Evolutionary conservation across 495 filamentous ascomycete genomes (phyloP).

Genomic region (Penicillium ucsense): DNA sequence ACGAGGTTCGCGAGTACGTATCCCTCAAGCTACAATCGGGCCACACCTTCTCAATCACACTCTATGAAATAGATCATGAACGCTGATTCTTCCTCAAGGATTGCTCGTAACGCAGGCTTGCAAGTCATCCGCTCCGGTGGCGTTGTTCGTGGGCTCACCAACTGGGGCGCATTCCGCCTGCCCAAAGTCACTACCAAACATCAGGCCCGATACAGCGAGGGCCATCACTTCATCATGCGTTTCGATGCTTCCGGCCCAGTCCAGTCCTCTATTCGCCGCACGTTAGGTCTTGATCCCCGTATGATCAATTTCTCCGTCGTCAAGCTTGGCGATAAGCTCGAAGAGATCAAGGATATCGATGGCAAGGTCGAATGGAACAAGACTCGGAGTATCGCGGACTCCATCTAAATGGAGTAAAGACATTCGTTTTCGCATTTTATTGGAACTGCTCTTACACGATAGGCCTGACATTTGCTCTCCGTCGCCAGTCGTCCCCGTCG

Average conservation of each 20-base stretch:
- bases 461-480: background rate
- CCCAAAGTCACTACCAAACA: conserved; percentile 65
- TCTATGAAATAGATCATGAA: conserved; percentile 9
- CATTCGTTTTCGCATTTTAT: background rate
- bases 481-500: background rate
- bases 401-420: conserved; percentile 10
- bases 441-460: too few species aligned
- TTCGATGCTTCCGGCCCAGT: conserved; percentile 67
- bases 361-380: conserved; percentile 53
- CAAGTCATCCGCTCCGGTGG: conserved; percentile 77
- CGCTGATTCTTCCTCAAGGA: conserved; percentile 30
- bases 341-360: conserved; percentile 52
- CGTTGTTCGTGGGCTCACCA: conserved; percentile 82
- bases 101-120: conserved; percentile 76
- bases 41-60: background rate
- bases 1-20: conserved; percentile 87
- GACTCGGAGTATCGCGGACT: conserved; percentile 18
- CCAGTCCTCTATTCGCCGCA: conserved; percentile 62
- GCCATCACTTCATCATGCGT: conserved; percentile 97
- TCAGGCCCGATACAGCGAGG: conserved; percentile 67
- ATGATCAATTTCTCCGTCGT: conserved; percentile 82
- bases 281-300: conserved; percentile 77
- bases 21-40: conserved; percentile 7
- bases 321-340: conserved; percentile 72
- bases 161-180: conserved; percentile 87